Percentiles rank a stretch among this genome's conserved stretches.
phyloP scores from a whole-genome alignment of 176 grass and related monocot species.

The Oryza officinalis region DNA sequence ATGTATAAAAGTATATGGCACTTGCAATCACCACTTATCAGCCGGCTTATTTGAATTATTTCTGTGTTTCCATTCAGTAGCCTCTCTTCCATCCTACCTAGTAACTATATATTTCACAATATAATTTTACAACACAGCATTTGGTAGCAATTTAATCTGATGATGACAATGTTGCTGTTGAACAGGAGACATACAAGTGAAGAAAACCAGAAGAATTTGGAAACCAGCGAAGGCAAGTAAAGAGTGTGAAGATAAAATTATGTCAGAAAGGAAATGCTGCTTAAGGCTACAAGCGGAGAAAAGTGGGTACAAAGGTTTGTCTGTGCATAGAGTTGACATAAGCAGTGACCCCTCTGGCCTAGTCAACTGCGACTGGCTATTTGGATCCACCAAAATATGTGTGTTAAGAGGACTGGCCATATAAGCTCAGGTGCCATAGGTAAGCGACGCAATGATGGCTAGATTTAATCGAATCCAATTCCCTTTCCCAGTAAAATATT shows the following conservation, averaged over 20 bases:
- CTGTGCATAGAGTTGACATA: neutral
- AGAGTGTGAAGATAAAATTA: neutral
- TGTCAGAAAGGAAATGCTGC: neutral
- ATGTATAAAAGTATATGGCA: neutral
- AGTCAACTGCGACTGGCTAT: neutral
- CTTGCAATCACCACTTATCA: neutral
- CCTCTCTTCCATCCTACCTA: neutral
- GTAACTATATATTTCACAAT: neutral
- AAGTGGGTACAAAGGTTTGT: neutral
- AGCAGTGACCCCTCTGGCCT: too few species aligned
- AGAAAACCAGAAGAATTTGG: constrained; percentile 1
- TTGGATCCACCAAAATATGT: neutral
- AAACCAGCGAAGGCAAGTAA: neutral
- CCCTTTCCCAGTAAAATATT: neutral
- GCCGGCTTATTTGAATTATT: constrained; percentile 12
- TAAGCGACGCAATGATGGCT: neutral
- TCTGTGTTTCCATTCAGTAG: neutral
- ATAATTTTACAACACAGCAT: neutral
- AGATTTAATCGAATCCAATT: neutral
- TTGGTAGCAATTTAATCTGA: neutral
- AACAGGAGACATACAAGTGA: neutral
- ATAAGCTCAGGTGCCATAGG: neutral
- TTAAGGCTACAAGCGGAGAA: neutral
- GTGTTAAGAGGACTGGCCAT: neutral
- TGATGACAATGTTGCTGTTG: neutral